Conservation (phyloP, 1,284 basidiomycete species). For the Leccinum fuscescens region DNA sequence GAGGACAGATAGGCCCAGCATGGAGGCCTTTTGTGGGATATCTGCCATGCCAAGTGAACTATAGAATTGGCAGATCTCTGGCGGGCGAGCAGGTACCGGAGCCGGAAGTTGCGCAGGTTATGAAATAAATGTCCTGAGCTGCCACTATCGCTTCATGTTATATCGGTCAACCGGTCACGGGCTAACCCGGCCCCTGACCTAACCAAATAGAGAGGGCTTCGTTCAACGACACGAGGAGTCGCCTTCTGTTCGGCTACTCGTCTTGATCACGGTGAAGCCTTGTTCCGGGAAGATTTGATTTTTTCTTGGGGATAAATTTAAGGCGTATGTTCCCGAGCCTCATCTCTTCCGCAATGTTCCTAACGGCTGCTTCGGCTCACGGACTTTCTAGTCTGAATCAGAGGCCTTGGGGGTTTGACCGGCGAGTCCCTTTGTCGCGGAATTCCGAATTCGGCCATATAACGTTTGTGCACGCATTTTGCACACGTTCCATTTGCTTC, state of each 20-base stretch:
- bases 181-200: not conserved
- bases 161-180: not conserved
- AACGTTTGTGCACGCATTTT: not conserved
- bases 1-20: not conserved
- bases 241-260: not conserved
- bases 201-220: not conserved
- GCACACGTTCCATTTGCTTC: not conserved
- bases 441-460: not conserved
- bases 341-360: too few relatives aligned
- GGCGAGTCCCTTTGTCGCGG: not conserved
- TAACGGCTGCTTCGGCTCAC: not conserved
- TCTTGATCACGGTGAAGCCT: not conserved
- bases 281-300: not conserved
- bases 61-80: not conserved
- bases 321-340: too few relatives aligned
- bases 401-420: not conserved
- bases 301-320: not conserved
- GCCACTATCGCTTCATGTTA: not conserved
- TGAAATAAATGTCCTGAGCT: not conserved
- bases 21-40: conserved; percentile 13
- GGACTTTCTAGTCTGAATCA: not conserved
- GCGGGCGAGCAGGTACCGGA: not conserved
- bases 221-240: not conserved
- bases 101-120: not conserved
- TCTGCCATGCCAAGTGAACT: not conserved